Conservation (phyloP, 2,329 filamentous ascomycete species). For the Penicillium expansum region DNA sequence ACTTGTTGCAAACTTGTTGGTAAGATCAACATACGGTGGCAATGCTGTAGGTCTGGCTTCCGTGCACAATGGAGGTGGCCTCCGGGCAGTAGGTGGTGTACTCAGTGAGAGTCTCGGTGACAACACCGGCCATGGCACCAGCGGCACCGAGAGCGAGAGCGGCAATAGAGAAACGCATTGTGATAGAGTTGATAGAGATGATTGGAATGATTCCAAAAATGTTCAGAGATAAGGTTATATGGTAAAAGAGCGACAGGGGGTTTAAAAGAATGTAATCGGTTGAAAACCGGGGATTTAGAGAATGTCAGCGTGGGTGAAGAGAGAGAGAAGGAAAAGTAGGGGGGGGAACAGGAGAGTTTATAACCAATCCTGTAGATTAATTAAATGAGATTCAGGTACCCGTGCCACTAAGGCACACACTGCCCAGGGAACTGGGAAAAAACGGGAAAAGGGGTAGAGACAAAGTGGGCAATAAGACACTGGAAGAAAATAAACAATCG, state of each 20-base stretch:
- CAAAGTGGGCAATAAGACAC: not conserved
- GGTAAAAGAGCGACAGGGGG: conserved; percentile 9
- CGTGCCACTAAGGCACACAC: conserved; percentile 17
- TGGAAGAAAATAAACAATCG: not conserved
- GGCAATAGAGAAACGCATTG: conserved; percentile 52
- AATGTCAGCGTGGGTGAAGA: conserved; percentile 18
- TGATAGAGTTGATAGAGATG: conserved; percentile 28
- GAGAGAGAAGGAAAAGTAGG: conserved; percentile 2
- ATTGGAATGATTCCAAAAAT: conserved; percentile 11
- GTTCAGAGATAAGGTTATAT: conserved; percentile 6
- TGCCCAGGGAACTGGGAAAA: not conserved
- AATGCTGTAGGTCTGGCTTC: conserved; percentile 66
- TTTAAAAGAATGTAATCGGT: conserved; percentile 27
- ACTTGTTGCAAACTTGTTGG: not conserved
- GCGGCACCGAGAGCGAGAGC: conserved; percentile 41
- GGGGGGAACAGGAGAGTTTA: conserved; percentile 8
- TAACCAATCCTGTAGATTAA: conserved; percentile 13
- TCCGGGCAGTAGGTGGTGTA: conserved; percentile 72
- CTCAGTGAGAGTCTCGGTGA: conserved; percentile 64
- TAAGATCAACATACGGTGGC: conserved; percentile 51
- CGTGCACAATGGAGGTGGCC: conserved; percentile 63
- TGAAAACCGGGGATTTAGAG: conserved; percentile 20
- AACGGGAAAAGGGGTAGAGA: conserved; percentile 6
- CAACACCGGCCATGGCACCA: conserved; percentile 41
- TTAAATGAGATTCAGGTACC: conserved; percentile 23